These are phyloP conservation scores for Erysimum cheiranthoides DNA, from an alignment of 345 rosid genomes.

Conservation along the genomic window DNA sequence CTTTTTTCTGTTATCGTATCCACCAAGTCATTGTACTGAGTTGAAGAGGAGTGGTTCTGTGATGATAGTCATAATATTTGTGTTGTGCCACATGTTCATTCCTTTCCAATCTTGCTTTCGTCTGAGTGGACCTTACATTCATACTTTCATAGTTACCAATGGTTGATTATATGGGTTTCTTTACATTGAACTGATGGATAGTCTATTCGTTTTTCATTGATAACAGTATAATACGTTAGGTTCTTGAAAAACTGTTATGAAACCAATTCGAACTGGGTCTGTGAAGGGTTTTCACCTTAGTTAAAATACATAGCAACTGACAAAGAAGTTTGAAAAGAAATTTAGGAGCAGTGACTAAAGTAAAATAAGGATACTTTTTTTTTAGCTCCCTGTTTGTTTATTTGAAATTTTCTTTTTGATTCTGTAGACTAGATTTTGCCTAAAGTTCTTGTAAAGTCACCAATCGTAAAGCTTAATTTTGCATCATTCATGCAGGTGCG, in stretches of 20 bases:
- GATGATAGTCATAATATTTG: constrained; percentile 1
- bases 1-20: constrained; percentile 16
- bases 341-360: constrained; percentile 21
- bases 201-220: neutral
- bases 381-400: constrained; percentile 14
- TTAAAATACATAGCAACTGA: neutral
- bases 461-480: constrained; percentile 24
- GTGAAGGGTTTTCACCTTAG: neutral
- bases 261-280: constrained; percentile 1
- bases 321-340: constrained; percentile 13
- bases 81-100: neutral
- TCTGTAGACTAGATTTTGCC: neutral
- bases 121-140: constrained; percentile 11
- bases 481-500: constrained; percentile 70
- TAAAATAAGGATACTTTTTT: neutral
- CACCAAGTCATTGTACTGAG: constrained; percentile 1
- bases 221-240: neutral
- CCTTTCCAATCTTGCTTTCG: neutral
- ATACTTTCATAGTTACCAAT: constrained; percentile 9
- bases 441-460: constrained; percentile 13
- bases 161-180: constrained; percentile 4
- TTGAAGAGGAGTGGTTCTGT: neutral
- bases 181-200: neutral
- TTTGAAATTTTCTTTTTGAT: neutral
- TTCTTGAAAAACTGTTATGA: constrained; percentile 6